Evolutionary conservation across 129 eudicot genomes (phyloP).

Genomic region (Deinandra increscens): DNA sequence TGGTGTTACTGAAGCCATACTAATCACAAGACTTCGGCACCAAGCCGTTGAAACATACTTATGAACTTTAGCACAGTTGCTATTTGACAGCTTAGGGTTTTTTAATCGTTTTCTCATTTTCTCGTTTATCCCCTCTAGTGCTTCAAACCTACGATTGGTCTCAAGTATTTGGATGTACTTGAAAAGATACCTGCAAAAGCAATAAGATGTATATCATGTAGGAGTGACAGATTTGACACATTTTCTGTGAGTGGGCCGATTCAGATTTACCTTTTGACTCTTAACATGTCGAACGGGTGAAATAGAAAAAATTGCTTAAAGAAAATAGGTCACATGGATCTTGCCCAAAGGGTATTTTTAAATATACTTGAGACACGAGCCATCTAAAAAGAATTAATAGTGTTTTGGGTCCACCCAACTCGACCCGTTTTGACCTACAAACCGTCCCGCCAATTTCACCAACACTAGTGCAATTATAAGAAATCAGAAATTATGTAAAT

Average conservation of each 20-base stretch:
- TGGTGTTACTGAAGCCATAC: slow-evolving; percentile 75
- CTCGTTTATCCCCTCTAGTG: slow-evolving; percentile 87
- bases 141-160: slow-evolving; percentile 60
- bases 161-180: slow-evolving; percentile 76
- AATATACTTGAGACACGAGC: neutral
- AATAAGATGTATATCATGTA: slow-evolving; percentile 12
- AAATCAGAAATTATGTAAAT: slow-evolving; percentile 11
- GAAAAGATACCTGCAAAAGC: slow-evolving; percentile 64
- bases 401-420: slow-evolving; percentile 6
- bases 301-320: neutral
- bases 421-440: neutral
- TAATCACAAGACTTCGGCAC: slow-evolving; percentile 82
- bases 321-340: neutral
- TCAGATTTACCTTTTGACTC: neutral
- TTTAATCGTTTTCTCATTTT: slow-evolving; percentile 90
- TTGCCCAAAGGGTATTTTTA: neutral
- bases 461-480: slow-evolving; percentile 5
- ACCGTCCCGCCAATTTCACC: neutral
- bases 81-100: slow-evolving; percentile 84
- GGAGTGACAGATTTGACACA: neutral
- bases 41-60: slow-evolving; percentile 85
- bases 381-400: neutral
- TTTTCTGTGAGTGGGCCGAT: neutral
- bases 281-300: neutral
- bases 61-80: slow-evolving; percentile 66